Base-by-base conservation (phyloP, 306 rosid species). In the Vicia faba region DNA sequence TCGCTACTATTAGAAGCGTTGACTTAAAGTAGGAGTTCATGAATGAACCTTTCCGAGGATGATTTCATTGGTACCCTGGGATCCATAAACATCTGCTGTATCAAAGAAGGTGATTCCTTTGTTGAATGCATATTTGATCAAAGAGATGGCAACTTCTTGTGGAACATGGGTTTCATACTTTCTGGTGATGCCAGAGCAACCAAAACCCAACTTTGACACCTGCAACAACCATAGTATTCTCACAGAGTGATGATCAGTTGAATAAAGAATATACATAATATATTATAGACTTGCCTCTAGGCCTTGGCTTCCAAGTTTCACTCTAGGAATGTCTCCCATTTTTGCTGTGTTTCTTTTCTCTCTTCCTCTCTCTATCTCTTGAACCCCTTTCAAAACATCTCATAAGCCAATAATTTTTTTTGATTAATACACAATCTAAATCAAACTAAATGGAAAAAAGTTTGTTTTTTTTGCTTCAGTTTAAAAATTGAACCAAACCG, bases 191-290 rank as follows among this genome's bases (percentile, higher is more conserved):
- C 96, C 84, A 78, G 75, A 67, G 70, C 98, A 89, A 2, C 98
- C 98, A 82, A 73, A 85, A 14, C 95, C 98, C 70, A 89, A 45
- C 78, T 75, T 85, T 15, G 97, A 91, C 58, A 91, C 97, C 96
- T 88, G 53, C 11, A 60, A 57, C 45, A 36, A 31, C 23, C 43
- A 71, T n/a, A 20, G 23, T 1, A 20, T 20, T 20, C 23, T 20
- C 28, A 25, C 0, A 25, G 25, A 33, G 38, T 25, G 38, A 15
- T 46, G 53, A 46, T 62, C 11, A 61, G 4, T 61, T 38, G 26
- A 23, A 13, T 40, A 3, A 23, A 62, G 36, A 2, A 57, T 58
- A 23, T 5, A 11, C 23, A 23, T 53, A 11, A 0, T 15, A 7
- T 8, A 50, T 39, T 33, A 15, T 20, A 20, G 23, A 20, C 55